Conservation (phyloP, 441 rosid genomes). For the Adansonia rubrostipa region DNA sequence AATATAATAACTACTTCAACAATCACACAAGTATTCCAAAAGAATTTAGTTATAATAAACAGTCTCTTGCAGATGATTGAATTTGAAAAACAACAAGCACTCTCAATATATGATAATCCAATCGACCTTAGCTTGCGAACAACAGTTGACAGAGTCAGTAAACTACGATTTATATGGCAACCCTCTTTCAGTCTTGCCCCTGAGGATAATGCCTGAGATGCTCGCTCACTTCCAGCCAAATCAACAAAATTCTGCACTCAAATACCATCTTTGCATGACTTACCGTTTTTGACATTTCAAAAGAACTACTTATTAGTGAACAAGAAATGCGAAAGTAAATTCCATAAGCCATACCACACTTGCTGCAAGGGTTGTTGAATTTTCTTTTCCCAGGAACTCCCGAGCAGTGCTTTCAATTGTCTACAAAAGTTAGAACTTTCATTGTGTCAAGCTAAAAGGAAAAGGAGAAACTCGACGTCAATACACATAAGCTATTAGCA, state of each 20-base stretch:
- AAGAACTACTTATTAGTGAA: background rate
- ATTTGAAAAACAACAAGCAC: background rate
- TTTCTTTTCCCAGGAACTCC: slow-evolving; percentile 71
- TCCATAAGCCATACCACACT: slow-evolving; percentile 63
- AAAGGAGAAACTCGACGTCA: background rate
- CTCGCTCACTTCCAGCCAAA: slow-evolving; percentile 97
- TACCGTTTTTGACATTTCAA: background rate
- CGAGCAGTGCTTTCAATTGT: slow-evolving; percentile 85
- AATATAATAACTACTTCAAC: background rate
- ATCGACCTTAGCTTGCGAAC: slow-evolving; percentile 89
- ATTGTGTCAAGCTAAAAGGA: background rate
- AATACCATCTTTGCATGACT: slow-evolving; percentile 25
- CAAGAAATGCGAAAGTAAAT: slow-evolving; percentile 3
- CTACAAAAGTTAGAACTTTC: slow-evolving; percentile 40
- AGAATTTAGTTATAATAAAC: background rate
- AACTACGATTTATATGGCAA: slow-evolving; percentile 90
- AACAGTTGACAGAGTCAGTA: slow-evolving; percentile 89
- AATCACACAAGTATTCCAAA: background rate
- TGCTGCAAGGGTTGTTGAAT: slow-evolving; percentile 74
- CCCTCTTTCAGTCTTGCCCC: slow-evolving; percentile 94
- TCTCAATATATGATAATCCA: slow-evolving; percentile 22
- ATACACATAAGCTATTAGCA: slow-evolving; percentile 1
- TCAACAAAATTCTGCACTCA: slow-evolving; percentile 81
- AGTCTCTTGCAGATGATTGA: slow-evolving; percentile 15
- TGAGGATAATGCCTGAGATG: slow-evolving; percentile 86